Base-by-base conservation (phyloP, 1,139 yeast genomes). In the Meyerozyma carpophila region DNA sequence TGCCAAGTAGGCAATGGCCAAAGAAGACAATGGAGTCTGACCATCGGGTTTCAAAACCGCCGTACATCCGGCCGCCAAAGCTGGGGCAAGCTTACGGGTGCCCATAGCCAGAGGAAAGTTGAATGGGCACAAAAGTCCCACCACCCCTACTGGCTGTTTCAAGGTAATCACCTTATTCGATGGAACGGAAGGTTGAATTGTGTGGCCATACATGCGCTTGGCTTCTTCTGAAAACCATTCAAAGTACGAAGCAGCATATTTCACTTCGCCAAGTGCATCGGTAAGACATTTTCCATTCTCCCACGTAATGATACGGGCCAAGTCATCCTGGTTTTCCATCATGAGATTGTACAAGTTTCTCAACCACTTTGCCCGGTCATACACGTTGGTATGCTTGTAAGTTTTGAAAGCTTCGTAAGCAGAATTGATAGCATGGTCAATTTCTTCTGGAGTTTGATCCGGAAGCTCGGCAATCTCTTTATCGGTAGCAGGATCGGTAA, bases 141-240 rank as follows among this genome's bases (percentile, higher is more conserved):
- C 75, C 5, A 72, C 73, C 14, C 79, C 79, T 41, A 73, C 66
- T 1, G 79, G 77, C 55, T 74, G 90, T 58, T 82, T 81, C 43
- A 80, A 55, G 1, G 95, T 79, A 50, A 80, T 65, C 39, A 85
- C 84, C 54, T 90, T 74, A 58, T 75, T 79, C 31, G 66, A 56
- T 28, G 80, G 65, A 54, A 70, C 75, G 21, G 78, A 66, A 3
- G 95, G 84, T 43, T 81, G 84, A 47, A 88, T 82, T 2, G 84
- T 74, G 50, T 81, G 81, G 21, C 95, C 96, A 52, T 83, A 78
- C 40, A 79, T 62, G 50, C 95, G 73, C 40, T 91, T 86, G 14
- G 95, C 95, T 55, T 87, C 91, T 60, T 86, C 95, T 16, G 93
- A 75, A 59, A 80, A 89, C 95, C 96, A 89, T 59, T 87, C 88